Evolutionary conservation across 345 rosid species (phyloP).

Genomic region (Capsella bursapastoris): DNA sequence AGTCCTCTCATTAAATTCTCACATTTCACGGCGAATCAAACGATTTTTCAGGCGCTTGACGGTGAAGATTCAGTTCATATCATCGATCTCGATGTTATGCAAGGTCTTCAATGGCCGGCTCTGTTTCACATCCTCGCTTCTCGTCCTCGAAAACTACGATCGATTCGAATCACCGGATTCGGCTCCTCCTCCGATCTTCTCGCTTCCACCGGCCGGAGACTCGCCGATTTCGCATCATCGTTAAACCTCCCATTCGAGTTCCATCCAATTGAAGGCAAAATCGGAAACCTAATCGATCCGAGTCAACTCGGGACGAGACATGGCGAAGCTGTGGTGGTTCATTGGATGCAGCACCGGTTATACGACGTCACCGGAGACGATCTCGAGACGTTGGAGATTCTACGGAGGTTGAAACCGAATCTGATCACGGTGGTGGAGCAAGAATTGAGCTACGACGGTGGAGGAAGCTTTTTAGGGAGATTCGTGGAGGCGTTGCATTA

Average conservation of each 20-base stretch:
- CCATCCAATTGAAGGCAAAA: slow-evolving; percentile 77
- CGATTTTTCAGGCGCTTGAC: slow-evolving; percentile 80
- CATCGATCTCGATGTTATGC: slow-evolving; percentile 96
- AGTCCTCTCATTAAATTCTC: slow-evolving; percentile 83
- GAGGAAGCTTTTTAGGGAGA: slow-evolving; percentile 66
- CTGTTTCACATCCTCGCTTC: slow-evolving; percentile 95
- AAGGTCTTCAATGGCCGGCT: slow-evolving; percentile 99
- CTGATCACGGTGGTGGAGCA: slow-evolving; percentile 86
- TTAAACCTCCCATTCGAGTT: slow-evolving; percentile 84
- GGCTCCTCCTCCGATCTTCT: slow-evolving; percentile 82
- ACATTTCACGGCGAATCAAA: slow-evolving; percentile 97
- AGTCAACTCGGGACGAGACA: slow-evolving; percentile 64
- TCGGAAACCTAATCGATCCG: slow-evolving; percentile 60
- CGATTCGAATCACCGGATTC: slow-evolving; percentile 84
- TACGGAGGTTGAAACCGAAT: slow-evolving; percentile 67
- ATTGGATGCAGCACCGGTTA: slow-evolving; percentile 96
- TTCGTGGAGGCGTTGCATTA: slow-evolving; percentile 96
- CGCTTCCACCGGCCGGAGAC: slow-evolving; percentile 80
- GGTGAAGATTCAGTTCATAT: slow-evolving; percentile 86
- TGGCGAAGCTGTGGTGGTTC: slow-evolving; percentile 80
- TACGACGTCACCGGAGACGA: slow-evolving; percentile 87
- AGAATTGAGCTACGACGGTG: slow-evolving; percentile 73
- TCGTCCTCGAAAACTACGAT: slow-evolving; percentile 71
- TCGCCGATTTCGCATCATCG: slow-evolving; percentile 82
- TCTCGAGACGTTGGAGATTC: slow-evolving; percentile 56